Base-by-base conservation (phyloP, 2,329 filamentous ascomycete genomes). In the Hypoxylon sp. region DNA sequence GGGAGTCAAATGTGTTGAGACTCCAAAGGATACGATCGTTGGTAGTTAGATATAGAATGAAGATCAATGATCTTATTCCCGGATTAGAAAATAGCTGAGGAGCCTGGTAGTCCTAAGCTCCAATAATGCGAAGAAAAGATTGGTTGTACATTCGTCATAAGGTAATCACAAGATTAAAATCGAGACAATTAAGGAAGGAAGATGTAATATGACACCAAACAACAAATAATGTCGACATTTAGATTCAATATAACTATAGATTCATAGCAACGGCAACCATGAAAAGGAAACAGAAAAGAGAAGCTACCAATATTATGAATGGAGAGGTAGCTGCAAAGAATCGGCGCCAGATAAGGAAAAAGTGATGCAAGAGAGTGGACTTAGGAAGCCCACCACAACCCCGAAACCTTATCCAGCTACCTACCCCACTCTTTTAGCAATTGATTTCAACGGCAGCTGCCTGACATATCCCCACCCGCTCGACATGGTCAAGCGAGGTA, bases 291-390 rank as follows among this genome's bases (percentile, higher is more conserved):
- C 29, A 42, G 21, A 29, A 13, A 15, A 6, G 31, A 42, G 21
- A 37, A 12, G 20, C 12, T 45, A 45, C 23, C 32, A 44, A 19
- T 29, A 27, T 36, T 29, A 13, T 15, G 38, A 25, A 19, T 16
- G 15, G 21, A 13, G 34, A 17, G 20, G 31, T 34, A 51, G 26
- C 25, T 51, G 41, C 25, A 31, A 42, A 52, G 37, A 36, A 19
- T 21, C 26, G 20, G 42, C 29, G 32, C n/a, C 29, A 11, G 11
- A 21, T 45, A 38, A 16, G 26, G n/a, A 45, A 31, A 29, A 43
- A 7, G 17, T 48, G 42, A 56, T 48, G 52, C 43, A 56, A 52
- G 47, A 55, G 34, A 38, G 21, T 21, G 23, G 42, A 21, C 26
- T 25, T 12, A 32, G 38, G 32, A 51, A 40, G 25, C 38, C n/a